Conservation (phyloP, 2,329 filamentous ascomycete species). For the Penicillium crustosum region DNA sequence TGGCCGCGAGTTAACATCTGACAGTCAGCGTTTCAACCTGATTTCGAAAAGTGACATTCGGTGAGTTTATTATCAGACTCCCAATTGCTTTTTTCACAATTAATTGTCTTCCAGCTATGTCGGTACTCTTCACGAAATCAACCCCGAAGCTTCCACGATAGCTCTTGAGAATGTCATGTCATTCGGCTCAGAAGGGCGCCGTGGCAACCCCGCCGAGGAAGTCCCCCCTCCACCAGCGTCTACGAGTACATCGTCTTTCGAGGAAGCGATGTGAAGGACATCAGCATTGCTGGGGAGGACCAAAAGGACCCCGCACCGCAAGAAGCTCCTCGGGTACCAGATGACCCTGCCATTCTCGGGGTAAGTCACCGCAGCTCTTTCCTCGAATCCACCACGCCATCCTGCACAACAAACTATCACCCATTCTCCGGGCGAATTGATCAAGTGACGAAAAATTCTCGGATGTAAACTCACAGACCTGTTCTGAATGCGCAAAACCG, state of each 20-base stretch:
- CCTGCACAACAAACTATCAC: constrained; percentile 6
- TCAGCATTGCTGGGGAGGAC: constrained; percentile 83
- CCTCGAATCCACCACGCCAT: constrained; percentile 5
- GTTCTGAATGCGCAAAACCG: constrained; percentile 89
- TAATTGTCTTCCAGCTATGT: constrained; percentile 69
- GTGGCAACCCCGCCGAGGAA: constrained; percentile 74
- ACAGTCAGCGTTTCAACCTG: constrained; percentile 87
- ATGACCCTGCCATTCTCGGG: constrained; percentile 94
- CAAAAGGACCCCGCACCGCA: constrained; percentile 70
- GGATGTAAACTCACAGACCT: constrained; percentile 85
- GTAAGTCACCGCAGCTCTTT: constrained; percentile 65
- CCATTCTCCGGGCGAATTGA: constrained; percentile 19
- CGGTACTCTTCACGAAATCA: constrained; percentile 95
- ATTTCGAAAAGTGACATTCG: constrained; percentile 97
- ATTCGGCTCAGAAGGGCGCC: constrained; percentile 89
- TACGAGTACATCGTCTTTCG: constrained; percentile 99
- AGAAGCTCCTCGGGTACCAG: constrained; percentile 74
- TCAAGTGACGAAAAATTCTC: constrained; percentile 80
- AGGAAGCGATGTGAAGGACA: constrained; percentile 96
- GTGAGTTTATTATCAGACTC: constrained; percentile 54
- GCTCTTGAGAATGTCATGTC: constrained; percentile 95
- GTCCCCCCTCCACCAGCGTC: constrained; percentile 80
- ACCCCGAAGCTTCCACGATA: constrained; percentile 93
- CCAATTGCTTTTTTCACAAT: constrained; percentile 23
- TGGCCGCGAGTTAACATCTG: constrained; percentile 39